Conservation (phyloP, 495 filamentous ascomycete species). For the Penicillium soppii region DNA sequence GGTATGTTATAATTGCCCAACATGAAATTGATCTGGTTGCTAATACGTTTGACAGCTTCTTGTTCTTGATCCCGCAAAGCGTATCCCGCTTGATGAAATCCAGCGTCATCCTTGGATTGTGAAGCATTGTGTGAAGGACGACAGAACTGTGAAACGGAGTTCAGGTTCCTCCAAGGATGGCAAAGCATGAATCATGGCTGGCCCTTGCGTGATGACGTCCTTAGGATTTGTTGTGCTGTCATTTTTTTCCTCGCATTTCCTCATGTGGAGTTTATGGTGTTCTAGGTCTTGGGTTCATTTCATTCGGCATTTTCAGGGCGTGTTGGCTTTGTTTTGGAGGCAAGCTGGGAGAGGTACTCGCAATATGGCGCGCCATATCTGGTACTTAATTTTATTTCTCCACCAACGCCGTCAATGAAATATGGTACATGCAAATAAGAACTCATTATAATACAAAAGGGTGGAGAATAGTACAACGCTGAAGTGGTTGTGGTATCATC, state of each 20-base stretch:
- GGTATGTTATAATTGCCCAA: conserved; percentile 47
- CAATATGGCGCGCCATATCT: conserved; percentile 22
- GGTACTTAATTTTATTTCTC: conserved; percentile 20
- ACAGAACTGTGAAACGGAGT: conserved; percentile 54
- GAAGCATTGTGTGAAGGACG: conserved; percentile 88
- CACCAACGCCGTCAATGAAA: conserved; percentile 17
- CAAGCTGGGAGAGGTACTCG: conserved; percentile 13
- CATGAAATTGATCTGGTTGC: background rate
- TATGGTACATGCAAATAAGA: conserved; percentile 25
- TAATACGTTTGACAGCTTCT: conserved; percentile 61
- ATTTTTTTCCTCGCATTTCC: conserved; percentile 17
- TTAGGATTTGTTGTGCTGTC: conserved; percentile 20
- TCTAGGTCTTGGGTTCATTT: conserved; percentile 12
- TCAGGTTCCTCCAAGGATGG: conserved; percentile 40
- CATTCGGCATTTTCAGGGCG: conserved; percentile 22
- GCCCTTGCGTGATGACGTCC: conserved; percentile 17
- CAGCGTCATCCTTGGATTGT: conserved; percentile 93
- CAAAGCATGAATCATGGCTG: conserved; percentile 26
- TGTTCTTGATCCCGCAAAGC: conserved; percentile 90
- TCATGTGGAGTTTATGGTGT: conserved; percentile 9
- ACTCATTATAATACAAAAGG: conserved; percentile 23
- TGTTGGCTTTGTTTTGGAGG: conserved; percentile 18
- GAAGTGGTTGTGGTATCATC: conserved; percentile 49
- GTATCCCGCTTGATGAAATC: conserved; percentile 86
- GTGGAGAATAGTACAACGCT: conserved; percentile 10